Base-by-base conservation (phyloP, 208 protist genomes). In the Trypanosoma caninum region DNA sequence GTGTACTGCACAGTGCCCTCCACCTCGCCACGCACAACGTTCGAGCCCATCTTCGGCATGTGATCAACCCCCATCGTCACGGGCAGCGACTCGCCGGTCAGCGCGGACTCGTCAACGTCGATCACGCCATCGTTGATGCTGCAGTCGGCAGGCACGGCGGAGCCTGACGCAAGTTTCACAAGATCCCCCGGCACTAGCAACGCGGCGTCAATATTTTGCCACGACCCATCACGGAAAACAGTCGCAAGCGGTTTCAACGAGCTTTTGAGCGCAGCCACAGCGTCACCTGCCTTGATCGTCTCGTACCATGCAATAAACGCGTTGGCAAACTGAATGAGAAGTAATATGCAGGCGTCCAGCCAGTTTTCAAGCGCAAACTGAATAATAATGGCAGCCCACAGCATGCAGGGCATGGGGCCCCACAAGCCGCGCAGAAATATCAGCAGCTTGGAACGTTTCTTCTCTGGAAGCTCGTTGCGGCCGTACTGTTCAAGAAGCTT, bases 71-170 rank as follows among this genome's bases (percentile, higher is more conserved):
- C 76, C 75, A 93, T 95, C 34, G 78, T 86, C 10, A 97, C 95
- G 27, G 97, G 97, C 9, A 98, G 80, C 6, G 95, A 98, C 76
- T 99, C 97, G 31, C 97, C 97, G 5, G 97, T 98, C 38, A 98
- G 75, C 14, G 93, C 83, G 3, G 92, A 76, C 77, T 98, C 93
- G 61, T 98, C 95, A 53, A 98, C 83, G 33, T 97, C 93, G 20
- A 98, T 82, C 7, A 65, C 47, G 33, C 80, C 87, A 62, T 85
- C 81, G 63, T 87, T 92, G 56, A 93, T 87, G n/a, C 64, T 92
- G 71, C 84, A 91, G 71, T 98, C 97, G 2, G 95, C 95, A 8
- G 95, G 92, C 46, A 98, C 87, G 10, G 88, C 87, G 23, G 90
- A 95, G 60, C 97, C 97, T 44, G 89, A 52, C 2, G 80, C 81